phyloP scores from a whole-genome alignment of 2,329 filamentous ascomycete genomes.

The Paradendryphiella salina region DNA sequence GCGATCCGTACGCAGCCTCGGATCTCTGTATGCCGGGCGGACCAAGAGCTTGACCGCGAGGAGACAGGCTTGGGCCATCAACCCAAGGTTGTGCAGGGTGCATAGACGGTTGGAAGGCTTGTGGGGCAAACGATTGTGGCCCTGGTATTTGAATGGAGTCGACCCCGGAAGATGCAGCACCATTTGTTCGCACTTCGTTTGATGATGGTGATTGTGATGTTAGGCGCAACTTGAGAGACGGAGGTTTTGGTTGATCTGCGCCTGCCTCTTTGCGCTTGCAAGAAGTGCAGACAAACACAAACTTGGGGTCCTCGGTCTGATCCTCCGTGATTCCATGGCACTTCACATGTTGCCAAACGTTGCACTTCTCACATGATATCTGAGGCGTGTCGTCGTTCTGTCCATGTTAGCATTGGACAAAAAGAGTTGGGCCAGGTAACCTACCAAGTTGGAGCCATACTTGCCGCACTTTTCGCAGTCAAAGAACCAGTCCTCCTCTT shows the following conservation, averaged over 20 bases:
- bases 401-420: slow-evolving; percentile 18
- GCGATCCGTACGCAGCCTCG: slow-evolving; percentile 44
- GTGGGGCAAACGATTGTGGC: slow-evolving; percentile 14
- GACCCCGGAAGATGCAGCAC: slow-evolving; percentile 15
- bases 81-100: slow-evolving; percentile 39
- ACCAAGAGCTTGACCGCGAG: slow-evolving; percentile 50
- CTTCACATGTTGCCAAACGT: slow-evolving; percentile 94
- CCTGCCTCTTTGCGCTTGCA: slow-evolving; percentile 72
- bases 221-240: slow-evolving; percentile 62
- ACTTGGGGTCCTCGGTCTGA: slow-evolving; percentile 74
- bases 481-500: slow-evolving; percentile 86
- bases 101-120: slow-evolving; percentile 24
- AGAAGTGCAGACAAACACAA: slow-evolving; percentile 80
- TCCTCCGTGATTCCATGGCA: slow-evolving; percentile 79
- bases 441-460: slow-evolving; percentile 75
- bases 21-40: slow-evolving; percentile 48
- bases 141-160: slow-evolving; percentile 30
- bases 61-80: slow-evolving; percentile 51
- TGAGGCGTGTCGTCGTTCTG: slow-evolving; percentile 91
- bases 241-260: slow-evolving; percentile 64
- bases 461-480: slow-evolving; percentile 87
- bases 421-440: slow-evolving; percentile 17
- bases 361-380: slow-evolving; percentile 90
- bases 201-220: slow-evolving; percentile 54
- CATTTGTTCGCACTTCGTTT: slow-evolving; percentile 23